These are phyloP conservation scores for Takakia lepidozioides DNA, from an alignment of 225 moss, liverwort and hornwort genomes.

Conservation along the genomic window DNA sequence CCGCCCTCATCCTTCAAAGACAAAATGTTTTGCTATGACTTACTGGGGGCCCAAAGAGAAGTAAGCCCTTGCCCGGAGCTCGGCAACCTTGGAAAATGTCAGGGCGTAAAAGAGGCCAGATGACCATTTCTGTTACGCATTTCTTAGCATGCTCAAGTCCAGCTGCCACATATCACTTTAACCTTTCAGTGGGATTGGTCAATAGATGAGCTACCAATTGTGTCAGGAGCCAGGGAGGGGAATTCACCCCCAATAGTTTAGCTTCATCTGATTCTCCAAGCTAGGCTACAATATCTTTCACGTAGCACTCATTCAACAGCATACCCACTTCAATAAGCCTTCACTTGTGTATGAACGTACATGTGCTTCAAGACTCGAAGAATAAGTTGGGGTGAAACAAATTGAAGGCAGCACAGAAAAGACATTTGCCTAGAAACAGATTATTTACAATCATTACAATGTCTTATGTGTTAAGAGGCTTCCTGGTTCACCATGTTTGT, in stretches of 20 bases:
- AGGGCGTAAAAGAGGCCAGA: constrained; percentile 94
- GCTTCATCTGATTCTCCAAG: neutral
- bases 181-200: neutral
- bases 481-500: no score
- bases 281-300: constrained; percentile 6
- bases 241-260: no score
- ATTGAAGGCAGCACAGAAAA: no score
- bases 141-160: constrained; percentile 99
- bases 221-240: no score
- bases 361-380: no score
- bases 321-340: neutral
- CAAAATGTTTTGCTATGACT: no score
- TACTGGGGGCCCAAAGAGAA: constrained; percentile 97
- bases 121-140: constrained; percentile 97
- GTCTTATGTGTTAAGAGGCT: no score
- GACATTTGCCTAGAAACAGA: no score
- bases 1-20: no score
- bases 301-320: constrained; percentile 4
- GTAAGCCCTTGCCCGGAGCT: constrained; percentile 91
- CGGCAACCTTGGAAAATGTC: constrained; percentile 98
- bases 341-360: no score
- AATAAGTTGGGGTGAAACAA: no score
- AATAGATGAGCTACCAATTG: neutral
- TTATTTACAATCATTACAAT: no score
- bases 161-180: constrained; percentile 35